Evolutionary conservation across 2,329 filamentous ascomycete species (phyloP).

Genomic region (Xylaria sp.): DNA sequence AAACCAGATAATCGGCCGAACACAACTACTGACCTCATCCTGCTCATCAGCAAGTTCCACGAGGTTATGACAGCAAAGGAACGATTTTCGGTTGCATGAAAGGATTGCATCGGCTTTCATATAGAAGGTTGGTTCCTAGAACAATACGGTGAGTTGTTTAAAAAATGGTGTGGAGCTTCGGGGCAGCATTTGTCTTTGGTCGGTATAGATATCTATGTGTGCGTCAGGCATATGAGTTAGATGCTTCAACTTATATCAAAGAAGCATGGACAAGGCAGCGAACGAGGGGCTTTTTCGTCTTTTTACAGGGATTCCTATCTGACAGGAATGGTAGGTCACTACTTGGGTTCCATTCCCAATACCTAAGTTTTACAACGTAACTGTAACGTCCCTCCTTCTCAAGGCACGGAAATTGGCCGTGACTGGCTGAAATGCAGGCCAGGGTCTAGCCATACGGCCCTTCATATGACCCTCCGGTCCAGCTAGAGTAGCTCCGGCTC

Average conservation of each 20-base stretch:
- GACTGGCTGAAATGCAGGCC: constrained; percentile 28
- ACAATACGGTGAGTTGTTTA: neutral
- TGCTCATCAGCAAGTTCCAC: constrained; percentile 16
- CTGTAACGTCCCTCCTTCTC: constrained; percentile 7
- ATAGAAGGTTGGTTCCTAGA: neutral
- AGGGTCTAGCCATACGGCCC: constrained; percentile 12
- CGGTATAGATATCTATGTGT: constrained; percentile 2
- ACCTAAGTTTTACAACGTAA: constrained; percentile 13
- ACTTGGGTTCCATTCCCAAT: neutral
- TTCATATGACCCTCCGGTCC: constrained; percentile 8
- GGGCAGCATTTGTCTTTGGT: constrained; percentile 2
- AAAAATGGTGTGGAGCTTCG: constrained; percentile 14
- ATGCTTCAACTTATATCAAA: constrained; percentile 18
- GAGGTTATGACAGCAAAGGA: constrained; percentile 6
- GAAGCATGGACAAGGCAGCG: constrained; percentile 17
- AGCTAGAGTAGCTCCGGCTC: constrained; percentile 3
- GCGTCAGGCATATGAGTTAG: neutral
- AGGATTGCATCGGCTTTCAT: constrained; percentile 9
- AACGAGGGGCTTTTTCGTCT: constrained; percentile 9
- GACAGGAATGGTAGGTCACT: constrained; percentile 12
- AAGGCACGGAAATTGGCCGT: constrained; percentile 14
- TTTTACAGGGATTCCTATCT: constrained; percentile 9
- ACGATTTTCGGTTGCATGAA: neutral
- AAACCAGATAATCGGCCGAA: neutral
- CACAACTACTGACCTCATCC: constrained; percentile 14